phyloP scores from a whole-genome alignment of 2,329 filamentous ascomycete species.

The Metarhizium brunneum region DNA sequence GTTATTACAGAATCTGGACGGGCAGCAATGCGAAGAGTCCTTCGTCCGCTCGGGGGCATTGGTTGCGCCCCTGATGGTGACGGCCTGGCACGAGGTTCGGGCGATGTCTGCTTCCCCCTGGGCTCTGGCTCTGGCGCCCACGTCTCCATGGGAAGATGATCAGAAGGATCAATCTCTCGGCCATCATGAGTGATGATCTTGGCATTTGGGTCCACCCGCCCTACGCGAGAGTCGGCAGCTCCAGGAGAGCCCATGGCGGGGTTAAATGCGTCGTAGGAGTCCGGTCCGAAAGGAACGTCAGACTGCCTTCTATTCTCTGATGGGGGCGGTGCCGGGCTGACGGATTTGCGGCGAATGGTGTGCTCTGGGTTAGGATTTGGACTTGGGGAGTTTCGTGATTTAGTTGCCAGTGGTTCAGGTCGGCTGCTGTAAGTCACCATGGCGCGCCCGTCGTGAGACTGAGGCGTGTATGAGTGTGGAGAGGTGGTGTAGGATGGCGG shows the following conservation, averaged over 20 bases:
- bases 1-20: slow-evolving; percentile 39
- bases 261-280: slow-evolving; percentile 67
- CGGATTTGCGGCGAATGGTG: slow-evolving; percentile 60
- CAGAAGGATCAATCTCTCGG: slow-evolving; percentile 68
- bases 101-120: slow-evolving; percentile 18
- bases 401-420: slow-evolving; percentile 15
- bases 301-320: slow-evolving; percentile 43
- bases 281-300: slow-evolving; percentile 62
- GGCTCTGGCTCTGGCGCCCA: slow-evolving; percentile 71
- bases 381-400: slow-evolving; percentile 22
- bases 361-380: slow-evolving; percentile 37
- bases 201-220: slow-evolving; percentile 45
- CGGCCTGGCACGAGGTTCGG: slow-evolving; percentile 30
- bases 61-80: slow-evolving; percentile 44
- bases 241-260: slow-evolving; percentile 37
- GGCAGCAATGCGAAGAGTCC: slow-evolving; percentile 39
- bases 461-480: slow-evolving; percentile 25
- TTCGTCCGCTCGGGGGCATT: slow-evolving; percentile 39
- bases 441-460: slow-evolving; percentile 33
- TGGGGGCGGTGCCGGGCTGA: slow-evolving; percentile 57
- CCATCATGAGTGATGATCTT: slow-evolving; percentile 72
- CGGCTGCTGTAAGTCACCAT: slow-evolving; percentile 29
- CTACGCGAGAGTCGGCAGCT: slow-evolving; percentile 14
- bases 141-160: slow-evolving; percentile 67
- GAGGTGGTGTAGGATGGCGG: slow-evolving; percentile 16